Conservation (phyloP, 2,329 filamentous ascomycete genomes). For the Phoma sp. region DNA sequence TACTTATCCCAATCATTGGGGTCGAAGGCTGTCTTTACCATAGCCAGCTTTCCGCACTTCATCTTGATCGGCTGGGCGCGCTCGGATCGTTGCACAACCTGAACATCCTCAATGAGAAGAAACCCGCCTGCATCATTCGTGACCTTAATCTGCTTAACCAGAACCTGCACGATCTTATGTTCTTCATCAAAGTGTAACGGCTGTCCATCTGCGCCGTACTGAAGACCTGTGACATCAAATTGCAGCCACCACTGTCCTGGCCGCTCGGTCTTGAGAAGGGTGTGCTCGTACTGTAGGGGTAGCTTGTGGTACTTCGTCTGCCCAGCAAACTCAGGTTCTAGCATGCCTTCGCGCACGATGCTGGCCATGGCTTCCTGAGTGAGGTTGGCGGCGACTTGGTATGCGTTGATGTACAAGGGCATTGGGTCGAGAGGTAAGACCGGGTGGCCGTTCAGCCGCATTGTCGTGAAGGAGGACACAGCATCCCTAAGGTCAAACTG, state of each 20-base stretch:
- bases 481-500: slow-evolving; percentile 30
- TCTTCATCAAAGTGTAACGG: slow-evolving; percentile 21
- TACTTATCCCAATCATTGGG: slow-evolving; percentile 41
- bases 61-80: slow-evolving; percentile 31
- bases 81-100: slow-evolving; percentile 30
- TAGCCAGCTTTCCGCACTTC: slow-evolving; percentile 39
- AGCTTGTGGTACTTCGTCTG: slow-evolving; percentile 24
- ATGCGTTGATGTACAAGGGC: slow-evolving; percentile 31
- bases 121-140: neutral
- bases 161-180: slow-evolving; percentile 38
- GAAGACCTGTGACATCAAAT: slow-evolving; percentile 36
- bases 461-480: neutral
- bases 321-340: slow-evolving; percentile 18
- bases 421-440: slow-evolving; percentile 33
- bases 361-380: slow-evolving; percentile 19
- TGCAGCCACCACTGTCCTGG: slow-evolving; percentile 31
- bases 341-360: neutral
- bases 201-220: slow-evolving; percentile 3
- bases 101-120: slow-evolving; percentile 33
- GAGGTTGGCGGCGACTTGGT: slow-evolving; percentile 30
- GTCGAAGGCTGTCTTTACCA: slow-evolving; percentile 33
- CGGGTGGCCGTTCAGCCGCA: slow-evolving; percentile 33
- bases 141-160: slow-evolving; percentile 20
- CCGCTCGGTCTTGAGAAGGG: slow-evolving; percentile 25
- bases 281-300: slow-evolving; percentile 38